Evolutionary conservation across 2,329 filamentous ascomycete species (phyloP), one percentile per base, ranked within the genome.

Genomic region (Neocatenulostroma microsporum): DNA sequence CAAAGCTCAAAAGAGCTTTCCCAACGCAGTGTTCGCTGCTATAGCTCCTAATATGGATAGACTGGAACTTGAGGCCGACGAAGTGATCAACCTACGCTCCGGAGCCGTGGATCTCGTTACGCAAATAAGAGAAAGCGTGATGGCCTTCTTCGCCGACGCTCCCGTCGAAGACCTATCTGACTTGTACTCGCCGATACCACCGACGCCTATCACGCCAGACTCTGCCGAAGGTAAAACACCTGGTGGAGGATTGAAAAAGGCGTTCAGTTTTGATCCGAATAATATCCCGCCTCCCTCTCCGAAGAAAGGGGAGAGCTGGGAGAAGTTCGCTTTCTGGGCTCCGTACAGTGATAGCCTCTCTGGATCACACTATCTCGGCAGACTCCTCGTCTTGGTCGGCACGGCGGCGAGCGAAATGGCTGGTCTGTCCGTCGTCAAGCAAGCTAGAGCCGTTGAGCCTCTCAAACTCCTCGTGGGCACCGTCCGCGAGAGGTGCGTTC

Each of bases 301-400:
- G 0, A 84, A 62, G 49, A 76, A 75, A 29, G 89, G 88, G 5
- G 86, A 94, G 50, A 67, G 80, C 0, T 96, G 87, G 86, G 91
- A 96, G 82, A 89, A 64, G 78, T 91, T 64, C 60, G 89, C 88
- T 0, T 98, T 96, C 61, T 96, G 89, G 88, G 88, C 89, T 3
- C 91, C 89, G 0, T 82, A 84, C 64, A 84, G 87, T 2, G 96
- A 95, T 55, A 88, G 88, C 0, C 67, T 96, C 17, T 93, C 87
- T 40, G 89, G 84, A 13, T 84, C 89, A 2, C 78, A 94, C 58
- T 95, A 94, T 54, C 72, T 98, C 4, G 79, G 83, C 34, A 86
- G 83, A 57, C 81, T 91, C 57, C 68, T 96, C 15, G 71, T 79
- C 1, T 68, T 95, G 3, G 77, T 98, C 3, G 87, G 89, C n/a